Percentiles rank a stretch among this genome's conserved stretches.
Conservation (phyloP, 371 early-diverging fungal species). For the Edhazardia aedis region DNA sequence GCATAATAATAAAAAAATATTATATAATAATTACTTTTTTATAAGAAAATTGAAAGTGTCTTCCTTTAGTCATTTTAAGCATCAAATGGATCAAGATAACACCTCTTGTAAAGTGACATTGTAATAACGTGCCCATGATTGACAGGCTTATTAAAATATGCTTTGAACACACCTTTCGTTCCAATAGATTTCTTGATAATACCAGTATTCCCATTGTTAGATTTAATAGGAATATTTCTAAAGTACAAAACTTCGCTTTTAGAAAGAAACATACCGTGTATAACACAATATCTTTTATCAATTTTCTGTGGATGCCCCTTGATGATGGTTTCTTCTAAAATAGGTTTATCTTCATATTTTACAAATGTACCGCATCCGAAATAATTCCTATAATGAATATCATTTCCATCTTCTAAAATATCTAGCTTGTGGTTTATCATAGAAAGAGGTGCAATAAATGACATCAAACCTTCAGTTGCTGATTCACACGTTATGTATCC, state of each 20-base stretch:
- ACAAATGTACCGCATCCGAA: too few species aligned
- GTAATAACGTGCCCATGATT: conserved; percentile 32
- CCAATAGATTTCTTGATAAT: conserved; percentile 43
- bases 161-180: conserved; percentile 41
- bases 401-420: too few species aligned
- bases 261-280: conserved; percentile 41
- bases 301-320: conserved; percentile 38
- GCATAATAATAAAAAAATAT: too few species aligned
- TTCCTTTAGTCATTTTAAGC: too few species aligned
- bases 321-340: conserved; percentile 28
- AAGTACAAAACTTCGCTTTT: conserved; percentile 43
- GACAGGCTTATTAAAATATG: conserved; percentile 39
- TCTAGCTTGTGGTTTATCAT: too few species aligned
- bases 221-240: conserved; percentile 27
- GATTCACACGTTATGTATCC: too few species aligned
- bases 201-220: conserved; percentile 28
- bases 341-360: conserved; percentile 28
- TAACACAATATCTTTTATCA: conserved; percentile 22
- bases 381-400: too few species aligned
- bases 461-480: too few species aligned
- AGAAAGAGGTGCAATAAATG: too few species aligned
- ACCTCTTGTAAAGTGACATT: conserved; percentile 39
- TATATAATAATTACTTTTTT: too few species aligned
- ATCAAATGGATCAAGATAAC: too few species aligned
- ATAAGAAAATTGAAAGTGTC: too few species aligned